Base-by-base conservation (phyloP, 2,329 filamentous ascomycete species). In the Aspergillus sp. region DNA sequence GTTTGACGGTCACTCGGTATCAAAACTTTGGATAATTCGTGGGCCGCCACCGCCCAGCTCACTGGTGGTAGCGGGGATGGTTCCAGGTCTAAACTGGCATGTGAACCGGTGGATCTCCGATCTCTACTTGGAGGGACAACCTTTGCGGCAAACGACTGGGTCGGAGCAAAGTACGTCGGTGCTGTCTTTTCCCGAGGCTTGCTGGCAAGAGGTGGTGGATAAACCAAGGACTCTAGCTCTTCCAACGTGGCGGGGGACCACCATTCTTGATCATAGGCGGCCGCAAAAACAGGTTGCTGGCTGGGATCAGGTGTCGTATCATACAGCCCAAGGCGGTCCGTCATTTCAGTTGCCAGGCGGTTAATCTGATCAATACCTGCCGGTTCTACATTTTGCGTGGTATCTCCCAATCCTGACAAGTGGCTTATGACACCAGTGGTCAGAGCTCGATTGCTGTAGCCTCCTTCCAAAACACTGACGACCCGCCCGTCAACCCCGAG, bases 391-490 rank as follows among this genome's bases (percentile, higher is more conserved):
- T 62, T 41, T 70, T 69, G 32, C 73, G 75, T 53, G 41, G 85
- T 86, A 39, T 66, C 64, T 7, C 61, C 61, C 42, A 99, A 82
- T 5, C 93, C 95, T 64, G 90, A 91, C 17, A 99, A 73, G 74
- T 99, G 95, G 71, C 93, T 96, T 57, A 97, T 78, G 3, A 97
- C 88, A 44, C 95, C 95, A 34, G 91, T 96, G 52, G 85, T 89
- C 48, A 99, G 78, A 8, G 95, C 95, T 57, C 93, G 86, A 74
- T 99, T 91, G 70, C 93, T 97, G 70, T 99, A 99, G 0, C 95
- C 95, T 32, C 95, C 95, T 75, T 99, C 95, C 20, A 99, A 82
- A 2, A 98, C 92, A 71, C 93, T 98, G 68, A 99, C 88, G 20
- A 98, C 82, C 44, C 95, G 84, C 2, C 93, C 93, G 24, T 96